phyloP scores from a whole-genome alignment of 805 yeast species.

The Spathaspora hagerdaliae region DNA sequence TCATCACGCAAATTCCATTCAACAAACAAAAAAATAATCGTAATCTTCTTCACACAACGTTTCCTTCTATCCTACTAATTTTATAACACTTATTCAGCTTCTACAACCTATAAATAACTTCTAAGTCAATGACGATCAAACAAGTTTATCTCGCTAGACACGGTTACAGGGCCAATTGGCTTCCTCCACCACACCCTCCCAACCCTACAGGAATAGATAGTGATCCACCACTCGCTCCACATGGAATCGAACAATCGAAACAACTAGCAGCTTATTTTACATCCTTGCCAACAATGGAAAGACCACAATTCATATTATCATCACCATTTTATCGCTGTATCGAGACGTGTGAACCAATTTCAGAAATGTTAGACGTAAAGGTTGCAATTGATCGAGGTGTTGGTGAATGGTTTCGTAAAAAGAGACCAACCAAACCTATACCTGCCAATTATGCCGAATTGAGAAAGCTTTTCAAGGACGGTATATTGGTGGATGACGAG shows the following conservation, averaged over 20 bases:
- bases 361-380: slow-evolving; percentile 53
- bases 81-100: no score
- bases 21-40: no score
- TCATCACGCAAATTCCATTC: no score
- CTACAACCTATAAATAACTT: no score
- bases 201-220: slow-evolving; percentile 87
- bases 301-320: slow-evolving; percentile 67
- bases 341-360: slow-evolving; percentile 72
- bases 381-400: slow-evolving; percentile 75
- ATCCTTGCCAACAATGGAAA: slow-evolving; percentile 41
- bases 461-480: slow-evolving; percentile 47
- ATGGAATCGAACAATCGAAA: slow-evolving; percentile 83
- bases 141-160: slow-evolving; percentile 76
- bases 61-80: no score
- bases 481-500: slow-evolving; percentile 23
- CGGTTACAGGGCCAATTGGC: slow-evolving; percentile 90
- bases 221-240: slow-evolving; percentile 84
- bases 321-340: slow-evolving; percentile 91
- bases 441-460: slow-evolving; percentile 57
- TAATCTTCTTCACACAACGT: no score
- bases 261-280: slow-evolving; percentile 64
- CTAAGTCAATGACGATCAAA: slow-evolving; percentile 34
- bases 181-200: slow-evolving; percentile 64
- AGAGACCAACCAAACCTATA: slow-evolving; percentile 61
- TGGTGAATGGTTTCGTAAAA: slow-evolving; percentile 88